Base-by-base conservation (phyloP, 208 protist genomes). In the Spongospora subterranea region DNA sequence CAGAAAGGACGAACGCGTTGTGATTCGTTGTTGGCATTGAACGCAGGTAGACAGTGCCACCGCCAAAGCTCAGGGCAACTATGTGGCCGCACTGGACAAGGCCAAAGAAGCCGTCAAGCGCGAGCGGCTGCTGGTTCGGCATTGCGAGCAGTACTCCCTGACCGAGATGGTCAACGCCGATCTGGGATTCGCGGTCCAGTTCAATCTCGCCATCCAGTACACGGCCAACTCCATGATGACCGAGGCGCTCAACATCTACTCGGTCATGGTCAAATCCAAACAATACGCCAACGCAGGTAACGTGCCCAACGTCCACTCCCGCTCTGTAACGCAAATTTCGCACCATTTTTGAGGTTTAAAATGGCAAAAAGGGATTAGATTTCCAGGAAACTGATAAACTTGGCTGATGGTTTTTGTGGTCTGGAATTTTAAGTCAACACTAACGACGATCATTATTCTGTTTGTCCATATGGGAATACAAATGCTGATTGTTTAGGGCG, bases 151-250 rank as follows among this genome's bases (percentile, higher is more conserved):
- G 93, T 93, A 95, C 45, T 93, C 95, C 39, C 94, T 98, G 17
- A 53, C 89, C 38, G 93, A 94, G 45, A 91, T 92, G 66, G 97
- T 97, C 94, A 99, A 99, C 93, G 94, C 97, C 45, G 98, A 98
- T 90, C 95, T 99, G 6, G 98, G 97, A 17, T 99, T 98, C 92
- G 95, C 96, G 6, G 97, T 98, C 32, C 96, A 97, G 92, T 98
- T 99, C 93, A 98, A 98, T 92, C 94, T 99, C 29, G 98, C 97
- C 1, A 95, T 97, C 38, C 96, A 98, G 96, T 98, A 97, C 91
- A 95, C 98, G 91, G 96, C 96, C 88, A 97, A 97, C 91, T 95
- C 96, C 91, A 91, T 91, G 76, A 0, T 90, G 0, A 96, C 93
- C 0, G 97, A 98, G 92, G 97, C 97, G 11, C 94, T 98, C 46